Percentiles rank a stretch among this genome's conserved stretches.
These are phyloP conservation scores for Acanthamoeba triangularis DNA, from an alignment of 208 protist species.

Conservation along the genomic window DNA sequence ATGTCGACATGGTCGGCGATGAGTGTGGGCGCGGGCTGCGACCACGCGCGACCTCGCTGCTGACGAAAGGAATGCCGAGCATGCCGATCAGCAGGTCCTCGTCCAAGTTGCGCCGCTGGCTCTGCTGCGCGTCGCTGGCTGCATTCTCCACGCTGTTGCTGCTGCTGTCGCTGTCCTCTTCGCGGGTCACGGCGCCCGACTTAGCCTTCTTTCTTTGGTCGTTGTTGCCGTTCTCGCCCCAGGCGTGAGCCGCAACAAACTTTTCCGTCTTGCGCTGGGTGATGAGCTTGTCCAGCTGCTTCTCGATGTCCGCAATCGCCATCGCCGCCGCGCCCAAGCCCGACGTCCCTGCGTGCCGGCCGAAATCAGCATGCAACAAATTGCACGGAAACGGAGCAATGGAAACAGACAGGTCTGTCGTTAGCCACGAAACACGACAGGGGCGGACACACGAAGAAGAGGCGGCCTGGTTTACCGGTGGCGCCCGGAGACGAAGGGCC, in stretches of 20 bases:
- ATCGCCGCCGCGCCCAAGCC: neutral
- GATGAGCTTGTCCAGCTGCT: neutral
- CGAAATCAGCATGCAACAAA: too few relatives aligned
- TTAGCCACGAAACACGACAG: too few relatives aligned
- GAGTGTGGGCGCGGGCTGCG: too few relatives aligned
- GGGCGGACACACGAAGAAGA: too few relatives aligned
- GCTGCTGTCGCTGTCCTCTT: neutral
- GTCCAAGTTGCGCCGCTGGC: neutral
- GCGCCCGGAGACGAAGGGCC: too few relatives aligned
- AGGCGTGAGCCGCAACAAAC: neutral
- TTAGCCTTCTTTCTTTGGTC: neutral
- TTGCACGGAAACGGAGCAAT: too few relatives aligned
- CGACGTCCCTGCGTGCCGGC: too few relatives aligned
- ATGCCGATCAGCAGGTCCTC: neutral
- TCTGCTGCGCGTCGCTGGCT: too few relatives aligned
- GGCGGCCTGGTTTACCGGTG: too few relatives aligned
- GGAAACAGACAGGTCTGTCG: too few relatives aligned
- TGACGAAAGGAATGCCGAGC: neutral
- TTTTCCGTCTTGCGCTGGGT: neutral
- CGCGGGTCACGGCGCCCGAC: too few relatives aligned
- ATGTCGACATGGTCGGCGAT: neutral
- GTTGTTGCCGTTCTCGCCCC: neutral
- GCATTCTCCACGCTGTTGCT: too few relatives aligned
- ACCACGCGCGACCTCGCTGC: neutral
- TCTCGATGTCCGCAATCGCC: neutral